These are phyloP conservation scores for Ophiobolus disseminans DNA, from an alignment of 2,329 filamentous ascomycete genomes.

Conservation along the genomic window DNA sequence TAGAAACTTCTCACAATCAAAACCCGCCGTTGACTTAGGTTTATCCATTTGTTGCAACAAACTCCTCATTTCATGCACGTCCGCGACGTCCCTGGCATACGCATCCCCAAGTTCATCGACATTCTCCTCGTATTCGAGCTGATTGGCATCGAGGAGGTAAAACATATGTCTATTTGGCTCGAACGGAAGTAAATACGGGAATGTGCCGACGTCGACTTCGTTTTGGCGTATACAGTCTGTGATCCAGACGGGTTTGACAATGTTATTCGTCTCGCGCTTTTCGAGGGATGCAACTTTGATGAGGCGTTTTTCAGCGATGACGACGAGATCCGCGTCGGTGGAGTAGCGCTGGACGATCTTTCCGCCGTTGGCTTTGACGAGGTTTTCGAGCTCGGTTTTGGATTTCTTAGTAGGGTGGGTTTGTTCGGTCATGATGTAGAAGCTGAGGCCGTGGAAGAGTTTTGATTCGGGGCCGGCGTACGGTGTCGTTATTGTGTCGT, in stretches of 20 bases:
- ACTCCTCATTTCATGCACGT: conserved; percentile 65
- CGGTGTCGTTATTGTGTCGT: conserved; percentile 55
- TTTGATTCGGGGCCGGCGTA: conserved; percentile 66
- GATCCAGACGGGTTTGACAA: conserved; percentile 83
- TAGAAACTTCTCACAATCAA: conserved; percentile 29
- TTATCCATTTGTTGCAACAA: conserved; percentile 48
- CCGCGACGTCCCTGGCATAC: conserved; percentile 73
- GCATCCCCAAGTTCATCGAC: conserved; percentile 84
- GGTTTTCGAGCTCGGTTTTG: conserved; percentile 78
- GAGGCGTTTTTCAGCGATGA: conserved; percentile 78
- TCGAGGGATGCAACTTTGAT: conserved; percentile 85
- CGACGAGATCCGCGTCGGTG: conserved; percentile 67
- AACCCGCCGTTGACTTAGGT: conserved; percentile 19
- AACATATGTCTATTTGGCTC: conserved; percentile 75
- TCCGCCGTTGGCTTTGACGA: conserved; percentile 86
- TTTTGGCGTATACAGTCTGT: conserved; percentile 76
- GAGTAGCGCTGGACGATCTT: conserved; percentile 76
- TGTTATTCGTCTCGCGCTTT: conserved; percentile 72
- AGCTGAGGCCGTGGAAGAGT: conserved; percentile 77
- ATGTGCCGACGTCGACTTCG: conserved; percentile 60
- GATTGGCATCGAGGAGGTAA: conserved; percentile 66
- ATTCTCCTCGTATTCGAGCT: conserved; percentile 64
- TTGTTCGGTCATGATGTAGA: conserved; percentile 84
- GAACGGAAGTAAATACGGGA: conserved; percentile 68
- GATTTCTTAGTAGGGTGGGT: conserved; percentile 72